Evolutionary conservation across 2,329 filamentous ascomycete species (phyloP), one percentile per base, ranked within the genome.

Genomic region (Orbilia ellipsospora): DNA sequence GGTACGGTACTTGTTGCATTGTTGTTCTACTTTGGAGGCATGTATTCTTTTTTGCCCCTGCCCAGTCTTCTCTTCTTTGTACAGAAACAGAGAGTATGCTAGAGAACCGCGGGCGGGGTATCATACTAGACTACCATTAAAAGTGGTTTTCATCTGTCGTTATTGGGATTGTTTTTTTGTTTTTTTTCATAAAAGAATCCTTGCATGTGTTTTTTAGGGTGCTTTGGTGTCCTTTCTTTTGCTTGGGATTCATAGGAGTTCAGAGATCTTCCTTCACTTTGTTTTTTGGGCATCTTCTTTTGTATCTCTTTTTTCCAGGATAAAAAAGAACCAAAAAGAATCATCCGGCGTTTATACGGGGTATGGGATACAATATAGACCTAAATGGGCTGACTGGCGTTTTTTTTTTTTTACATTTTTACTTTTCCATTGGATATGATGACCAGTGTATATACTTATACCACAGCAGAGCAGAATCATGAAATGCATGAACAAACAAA

Each of bases 1-100:
- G 31, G 31, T 36, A 10, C 3, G 5, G 10, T 36, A 36, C 10
- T 36, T 36, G 31, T 36, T 36, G 31, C 31, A 36, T 36, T 36
- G 31, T 36, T 36, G 23, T 23, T 23, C 23, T 10, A 36, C 31
- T 36, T 36, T 2, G 31, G 31, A 36, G 31, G 31, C 31, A 36
- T 36, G 3, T 36, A 36, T 13, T 48, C 48, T 69, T 60, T 18
- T 31, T 57, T 57, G 26, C 31, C 42, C 56, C 45, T 40, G 31
- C 26, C 59, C 50, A n/a, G 12, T 18, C 51, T 62, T 70, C 50
- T 63, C 50, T 70, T 70, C 66, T 70, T 61, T 69, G 65, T 70
- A 70, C 40, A 63, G 59, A 31, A 23, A 57, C 42, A 51, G 48
- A 52, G 56, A 62, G 51, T 70, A 57, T 63, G 42, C 16, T 61